Evolutionary conservation across 345 rosid species (phyloP).

Genomic region (Acer saccharum): DNA sequence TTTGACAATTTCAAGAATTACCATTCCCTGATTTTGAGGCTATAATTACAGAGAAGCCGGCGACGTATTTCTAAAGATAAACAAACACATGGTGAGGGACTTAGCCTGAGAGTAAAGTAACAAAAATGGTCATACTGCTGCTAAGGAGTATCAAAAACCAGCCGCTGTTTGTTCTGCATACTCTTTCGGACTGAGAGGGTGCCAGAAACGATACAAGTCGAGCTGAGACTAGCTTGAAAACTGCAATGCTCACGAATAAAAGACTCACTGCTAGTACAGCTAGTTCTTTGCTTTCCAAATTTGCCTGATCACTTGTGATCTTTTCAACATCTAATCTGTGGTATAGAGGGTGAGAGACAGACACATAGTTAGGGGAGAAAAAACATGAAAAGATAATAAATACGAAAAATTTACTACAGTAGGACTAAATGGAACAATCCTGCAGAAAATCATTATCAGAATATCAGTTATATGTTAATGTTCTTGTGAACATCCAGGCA

Average conservation of each 20-base stretch:
- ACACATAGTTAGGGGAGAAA: neutral
- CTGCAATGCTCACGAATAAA: conserved; percentile 60
- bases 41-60: conserved; percentile 14
- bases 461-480: too few relatives aligned
- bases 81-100: neutral
- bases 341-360: neutral
- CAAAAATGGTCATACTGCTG: conserved; percentile 77
- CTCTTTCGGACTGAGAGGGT: conserved; percentile 36
- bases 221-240: conserved; percentile 56
- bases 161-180: conserved; percentile 50
- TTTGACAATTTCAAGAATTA: neutral
- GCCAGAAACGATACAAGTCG: conserved; percentile 36
- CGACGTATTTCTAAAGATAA: conserved; percentile 14
- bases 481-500: too few relatives aligned
- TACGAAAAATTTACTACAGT: neutral
- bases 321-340: conserved; percentile 67
- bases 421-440: neutral
- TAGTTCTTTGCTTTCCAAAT: conserved; percentile 69
- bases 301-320: conserved; percentile 54
- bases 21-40: conserved; percentile 1
- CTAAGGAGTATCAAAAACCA: conserved; percentile 81
- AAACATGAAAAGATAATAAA: neutral
- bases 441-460: too few relatives aligned
- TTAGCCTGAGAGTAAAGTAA: conserved; percentile 66
- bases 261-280: conserved; percentile 62